Evolutionary conservation across 495 filamentous ascomycete species (phyloP).

Genomic region (Glarea lozoyensis): DNA sequence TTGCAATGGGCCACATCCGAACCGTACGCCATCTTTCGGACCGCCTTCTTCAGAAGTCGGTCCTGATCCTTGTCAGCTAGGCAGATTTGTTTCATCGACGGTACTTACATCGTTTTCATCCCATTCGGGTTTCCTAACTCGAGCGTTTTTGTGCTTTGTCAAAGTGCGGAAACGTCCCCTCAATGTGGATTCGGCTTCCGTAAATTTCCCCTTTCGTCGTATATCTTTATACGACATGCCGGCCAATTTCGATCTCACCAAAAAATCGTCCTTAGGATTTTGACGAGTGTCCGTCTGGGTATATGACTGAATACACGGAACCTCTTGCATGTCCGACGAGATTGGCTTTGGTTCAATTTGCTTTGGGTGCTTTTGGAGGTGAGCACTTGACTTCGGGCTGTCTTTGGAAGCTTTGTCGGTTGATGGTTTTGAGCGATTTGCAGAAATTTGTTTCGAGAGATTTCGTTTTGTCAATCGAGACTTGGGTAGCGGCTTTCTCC

Average conservation of each 20-base stretch:
- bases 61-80: conserved; percentile 8
- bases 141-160: conserved; percentile 64
- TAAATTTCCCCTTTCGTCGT: conserved; percentile 51
- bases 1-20: conserved; percentile 29
- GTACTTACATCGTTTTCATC: conserved; percentile 62
- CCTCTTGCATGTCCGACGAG: too few species aligned
- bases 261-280: conserved; percentile 47
- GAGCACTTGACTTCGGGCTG: background rate
- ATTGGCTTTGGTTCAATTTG: too few species aligned
- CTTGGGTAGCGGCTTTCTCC: conserved; percentile 6
- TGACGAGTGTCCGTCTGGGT: too few species aligned
- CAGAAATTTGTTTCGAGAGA: conserved; percentile 4
- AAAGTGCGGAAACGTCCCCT: conserved; percentile 71
- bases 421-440: conserved; percentile 3
- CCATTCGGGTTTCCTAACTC: conserved; percentile 77
- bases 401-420: background rate
- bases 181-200: conserved; percentile 80
- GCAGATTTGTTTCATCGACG: background rate
- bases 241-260: conserved; percentile 52
- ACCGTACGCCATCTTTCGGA: conserved; percentile 27
- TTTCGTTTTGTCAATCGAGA: conserved; percentile 2
- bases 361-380: conserved; percentile 10
- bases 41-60: conserved; percentile 37
- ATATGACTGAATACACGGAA: too few species aligned
- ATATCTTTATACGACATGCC: conserved; percentile 79